A percentile compares a stretch with the other conserved stretches of the same genome.
phyloP scores from a whole-genome alignment of 352 stramenopile genomes.

The Pythium brassicae region DNA sequence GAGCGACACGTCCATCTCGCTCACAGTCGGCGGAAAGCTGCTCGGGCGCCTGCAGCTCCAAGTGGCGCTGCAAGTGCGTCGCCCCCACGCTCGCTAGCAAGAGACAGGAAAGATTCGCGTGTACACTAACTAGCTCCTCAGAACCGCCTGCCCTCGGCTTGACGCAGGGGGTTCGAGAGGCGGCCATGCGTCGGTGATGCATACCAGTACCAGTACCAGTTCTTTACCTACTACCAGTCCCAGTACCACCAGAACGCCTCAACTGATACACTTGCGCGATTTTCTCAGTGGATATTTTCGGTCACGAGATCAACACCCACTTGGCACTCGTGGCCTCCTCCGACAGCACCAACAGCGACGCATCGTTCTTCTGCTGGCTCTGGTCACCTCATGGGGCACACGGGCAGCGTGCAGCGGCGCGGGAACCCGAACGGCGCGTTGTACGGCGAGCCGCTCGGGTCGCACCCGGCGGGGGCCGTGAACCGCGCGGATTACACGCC shows the following conservation, averaged over 20 bases:
- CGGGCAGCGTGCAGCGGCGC: slow-evolving; percentile 57
- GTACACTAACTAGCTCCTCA: neutral
- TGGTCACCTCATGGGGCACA: slow-evolving; percentile 79
- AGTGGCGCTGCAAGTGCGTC: slow-evolving; percentile 43
- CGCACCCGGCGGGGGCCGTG: slow-evolving; percentile 20
- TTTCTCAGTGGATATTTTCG: too few relatives aligned
- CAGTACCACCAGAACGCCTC: too few relatives aligned
- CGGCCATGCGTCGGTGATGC: too few relatives aligned
- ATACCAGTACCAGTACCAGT: too few relatives aligned
- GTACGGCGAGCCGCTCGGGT: slow-evolving; percentile 60
- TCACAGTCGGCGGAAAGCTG: slow-evolving; percentile 62
- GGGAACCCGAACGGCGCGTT: slow-evolving; percentile 28
- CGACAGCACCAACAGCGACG: too few relatives aligned
- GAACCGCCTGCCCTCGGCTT: too few relatives aligned
- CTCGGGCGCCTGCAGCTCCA: slow-evolving; percentile 53
- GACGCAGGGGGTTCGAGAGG: too few relatives aligned
- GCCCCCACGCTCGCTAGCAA: neutral
- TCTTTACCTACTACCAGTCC: neutral
- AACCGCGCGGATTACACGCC: slow-evolving; percentile 64
- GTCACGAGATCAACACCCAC: neutral
- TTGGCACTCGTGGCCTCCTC: too few relatives aligned
- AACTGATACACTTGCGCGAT: too few relatives aligned
- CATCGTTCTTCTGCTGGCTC: too few relatives aligned
- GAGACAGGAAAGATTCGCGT: neutral
- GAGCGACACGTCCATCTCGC: slow-evolving; percentile 43